phyloP scores from a whole-genome alignment of 106 monocot genomes.

The Xerophyta viscosa region DNA sequence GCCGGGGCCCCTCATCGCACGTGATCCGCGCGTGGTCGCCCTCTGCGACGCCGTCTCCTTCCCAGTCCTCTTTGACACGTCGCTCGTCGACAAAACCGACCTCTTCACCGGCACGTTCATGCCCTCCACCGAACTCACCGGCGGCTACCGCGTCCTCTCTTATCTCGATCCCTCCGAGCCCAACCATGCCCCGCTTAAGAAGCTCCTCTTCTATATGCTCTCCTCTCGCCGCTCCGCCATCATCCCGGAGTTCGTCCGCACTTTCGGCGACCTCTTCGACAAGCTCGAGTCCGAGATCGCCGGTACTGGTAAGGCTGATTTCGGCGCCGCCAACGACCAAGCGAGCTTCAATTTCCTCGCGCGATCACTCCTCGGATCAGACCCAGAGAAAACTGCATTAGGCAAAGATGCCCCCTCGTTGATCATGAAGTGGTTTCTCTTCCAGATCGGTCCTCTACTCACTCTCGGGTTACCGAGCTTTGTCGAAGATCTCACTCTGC shows the following conservation, averaged over 20 bases:
- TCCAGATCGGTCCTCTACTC: conserved; percentile 67
- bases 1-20: conserved; percentile 65
- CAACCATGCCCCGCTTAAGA: conserved; percentile 68
- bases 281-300: conserved; percentile 47
- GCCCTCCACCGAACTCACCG: conserved; percentile 72
- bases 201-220: conserved; percentile 62
- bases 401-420: conserved; percentile 55
- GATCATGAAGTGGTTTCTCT: conserved; percentile 63
- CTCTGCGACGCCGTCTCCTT: conserved; percentile 79
- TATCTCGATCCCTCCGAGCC: conserved; percentile 89
- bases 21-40: conserved; percentile 65
- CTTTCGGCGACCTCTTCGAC: conserved; percentile 47
- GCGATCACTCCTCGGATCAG: conserved; percentile 36
- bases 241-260: conserved; percentile 59
- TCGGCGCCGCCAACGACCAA: conserved; percentile 47
- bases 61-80: conserved; percentile 81
- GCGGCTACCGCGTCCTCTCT: conserved; percentile 73
- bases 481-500: conserved; percentile 52
- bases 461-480: conserved; percentile 63
- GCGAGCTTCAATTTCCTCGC: conserved; percentile 65
- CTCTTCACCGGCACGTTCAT: conserved; percentile 91
- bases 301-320: conserved; percentile 53
- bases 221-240: conserved; percentile 34
- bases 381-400: conserved; percentile 36
- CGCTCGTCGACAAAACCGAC: conserved; percentile 82